A percentile compares a stretch with the other conserved stretches of the same genome.
These are phyloP conservation scores for Penicillium sp. DNA, from an alignment of 2,329 filamentous ascomycete species.

Conservation along the genomic window DNA sequence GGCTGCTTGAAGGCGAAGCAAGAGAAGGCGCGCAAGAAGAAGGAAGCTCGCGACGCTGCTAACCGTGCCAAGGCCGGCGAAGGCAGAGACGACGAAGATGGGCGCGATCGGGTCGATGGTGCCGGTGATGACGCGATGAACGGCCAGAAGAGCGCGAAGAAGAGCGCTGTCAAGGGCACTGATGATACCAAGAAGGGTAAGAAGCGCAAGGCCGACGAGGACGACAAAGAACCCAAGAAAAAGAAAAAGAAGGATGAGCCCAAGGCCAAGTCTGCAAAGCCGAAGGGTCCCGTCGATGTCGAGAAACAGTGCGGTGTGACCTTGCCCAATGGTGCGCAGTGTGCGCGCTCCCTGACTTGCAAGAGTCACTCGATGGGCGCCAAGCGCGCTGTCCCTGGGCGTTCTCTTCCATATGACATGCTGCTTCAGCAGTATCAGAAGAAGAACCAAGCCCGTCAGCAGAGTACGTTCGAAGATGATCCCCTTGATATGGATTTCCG, in stretches of 20 bases:
- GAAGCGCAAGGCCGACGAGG: constrained; percentile 68
- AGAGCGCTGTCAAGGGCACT: constrained; percentile 49
- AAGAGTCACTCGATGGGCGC: constrained; percentile 95
- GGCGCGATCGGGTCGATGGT: constrained; percentile 37
- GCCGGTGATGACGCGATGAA: constrained; percentile 45
- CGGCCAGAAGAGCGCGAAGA: constrained; percentile 60
- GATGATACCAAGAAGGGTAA: constrained; percentile 62
- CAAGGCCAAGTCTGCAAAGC: constrained; percentile 75
- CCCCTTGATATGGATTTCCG: no score
- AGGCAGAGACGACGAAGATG: constrained; percentile 44
- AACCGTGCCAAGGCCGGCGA: constrained; percentile 54
- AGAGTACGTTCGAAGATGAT: constrained; percentile 64
- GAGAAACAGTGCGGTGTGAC: constrained; percentile 89
- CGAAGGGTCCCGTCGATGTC: constrained; percentile 88
- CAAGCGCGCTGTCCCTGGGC: constrained; percentile 78
- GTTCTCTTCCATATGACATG: constrained; percentile 88
- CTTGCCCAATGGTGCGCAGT: constrained; percentile 76
- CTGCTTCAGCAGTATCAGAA: constrained; percentile 83
- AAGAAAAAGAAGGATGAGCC: constrained; percentile 96
- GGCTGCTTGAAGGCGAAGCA: constrained; percentile 80
- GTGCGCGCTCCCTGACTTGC: constrained; percentile 82
- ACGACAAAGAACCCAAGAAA: constrained; percentile 70
- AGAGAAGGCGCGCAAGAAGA: constrained; percentile 70
- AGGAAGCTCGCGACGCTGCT: constrained; percentile 65
- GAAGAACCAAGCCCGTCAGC: constrained; percentile 97